Conservation (phyloP, 345 rosid genomes). For the Salix koriyanagi region DNA sequence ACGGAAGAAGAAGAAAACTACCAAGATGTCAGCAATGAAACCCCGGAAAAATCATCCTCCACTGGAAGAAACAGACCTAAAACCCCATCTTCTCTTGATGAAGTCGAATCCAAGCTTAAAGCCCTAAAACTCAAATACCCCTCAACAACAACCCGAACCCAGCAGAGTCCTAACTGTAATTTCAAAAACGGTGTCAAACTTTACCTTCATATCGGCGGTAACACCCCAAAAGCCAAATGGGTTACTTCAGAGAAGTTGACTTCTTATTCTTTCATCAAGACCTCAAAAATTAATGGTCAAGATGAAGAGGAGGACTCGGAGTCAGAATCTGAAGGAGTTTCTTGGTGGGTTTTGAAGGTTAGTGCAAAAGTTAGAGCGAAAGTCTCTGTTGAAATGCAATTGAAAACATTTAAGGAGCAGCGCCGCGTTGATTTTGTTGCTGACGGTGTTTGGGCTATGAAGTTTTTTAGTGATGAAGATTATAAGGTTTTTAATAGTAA, state of each 20-base stretch:
- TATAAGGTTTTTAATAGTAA: conserved; percentile 42
- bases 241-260: conserved; percentile 58
- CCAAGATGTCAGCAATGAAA: conserved; percentile 46
- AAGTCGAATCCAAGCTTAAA: conserved; percentile 59
- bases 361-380: conserved; percentile 51
- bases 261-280: conserved; percentile 51
- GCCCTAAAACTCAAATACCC: conserved; percentile 64
- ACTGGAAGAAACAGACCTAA: conserved; percentile 21
- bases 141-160: conserved; percentile 12
- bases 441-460: conserved; percentile 86
- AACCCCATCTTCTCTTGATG: conserved; percentile 57
- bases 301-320: conserved; percentile 39
- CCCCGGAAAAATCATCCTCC: conserved; percentile 44
- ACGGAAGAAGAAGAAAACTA: conserved; percentile 40
- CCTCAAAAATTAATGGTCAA: conserved; percentile 23
- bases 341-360: conserved; percentile 68
- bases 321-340: conserved; percentile 36
- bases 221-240: conserved; percentile 84
- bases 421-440: conserved; percentile 90
- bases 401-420: conserved; percentile 70
- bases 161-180: conserved; percentile 25
- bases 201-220: conserved; percentile 62
- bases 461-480: conserved; percentile 57
- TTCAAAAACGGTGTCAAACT: conserved; percentile 49
- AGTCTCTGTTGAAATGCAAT: conserved; percentile 58